Evolutionary conservation across 192 early-diverging fungal genomes (phyloP).

Genomic region (Entomortierella chlamydospora): DNA sequence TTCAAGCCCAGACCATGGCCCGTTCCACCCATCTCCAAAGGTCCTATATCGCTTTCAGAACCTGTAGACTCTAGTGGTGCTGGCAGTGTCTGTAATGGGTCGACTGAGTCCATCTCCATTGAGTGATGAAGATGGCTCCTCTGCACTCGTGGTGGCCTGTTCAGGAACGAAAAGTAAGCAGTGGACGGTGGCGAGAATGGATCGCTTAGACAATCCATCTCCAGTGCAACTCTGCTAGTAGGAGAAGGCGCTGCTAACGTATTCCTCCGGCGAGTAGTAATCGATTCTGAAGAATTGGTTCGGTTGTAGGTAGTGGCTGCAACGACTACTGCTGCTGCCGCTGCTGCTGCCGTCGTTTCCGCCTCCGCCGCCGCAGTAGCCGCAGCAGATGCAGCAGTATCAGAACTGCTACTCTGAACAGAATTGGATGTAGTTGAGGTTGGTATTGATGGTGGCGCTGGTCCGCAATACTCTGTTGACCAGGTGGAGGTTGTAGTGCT

Average conservation of each 20-base stretch:
- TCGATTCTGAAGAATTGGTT: constrained; percentile 10
- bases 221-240: constrained; percentile 12
- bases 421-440: not conserved
- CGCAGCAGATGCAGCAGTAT: not conserved
- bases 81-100: constrained; percentile 18
- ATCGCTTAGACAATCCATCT: constrained; percentile 20
- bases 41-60: not conserved
- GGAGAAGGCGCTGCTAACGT: constrained; percentile 6
- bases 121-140: constrained; percentile 39
- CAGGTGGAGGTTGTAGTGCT: constrained; percentile 25
- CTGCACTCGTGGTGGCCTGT: constrained; percentile 22
- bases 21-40: not conserved
- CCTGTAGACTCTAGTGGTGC: not conserved
- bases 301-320: not conserved
- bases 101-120: constrained; percentile 36
- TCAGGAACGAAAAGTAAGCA: constrained; percentile 45
- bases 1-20: not conserved
- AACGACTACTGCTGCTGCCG: not conserved
- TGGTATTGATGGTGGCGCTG: not conserved
- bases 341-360: not conserved
- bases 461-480: constrained; percentile 48
- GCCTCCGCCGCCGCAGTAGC: too few species aligned
- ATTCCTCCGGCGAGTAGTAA: constrained; percentile 24
- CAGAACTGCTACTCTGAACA: not conserved
- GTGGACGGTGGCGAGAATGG: constrained; percentile 50